These are phyloP conservation scores for Spiromastix sp. DNA, from an alignment of 2,329 filamentous ascomycete genomes.

Conservation along the genomic window DNA sequence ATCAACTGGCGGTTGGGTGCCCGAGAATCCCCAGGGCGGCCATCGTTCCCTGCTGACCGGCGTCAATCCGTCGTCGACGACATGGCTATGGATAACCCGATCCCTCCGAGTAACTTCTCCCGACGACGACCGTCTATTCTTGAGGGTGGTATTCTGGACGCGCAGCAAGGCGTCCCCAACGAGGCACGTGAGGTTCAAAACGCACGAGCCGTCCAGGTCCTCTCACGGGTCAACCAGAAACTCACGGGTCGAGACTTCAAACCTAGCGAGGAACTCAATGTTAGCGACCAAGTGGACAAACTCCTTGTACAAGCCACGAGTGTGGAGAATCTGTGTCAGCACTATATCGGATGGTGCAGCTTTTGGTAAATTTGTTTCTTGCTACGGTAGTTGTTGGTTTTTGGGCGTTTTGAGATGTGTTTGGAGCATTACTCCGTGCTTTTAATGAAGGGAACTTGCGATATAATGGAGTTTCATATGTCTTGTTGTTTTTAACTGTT, in stretches of 20 bases:
- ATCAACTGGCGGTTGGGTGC: slow-evolving; percentile 84
- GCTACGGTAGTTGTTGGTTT: too few species aligned
- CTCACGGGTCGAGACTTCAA: slow-evolving; percentile 90
- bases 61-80: slow-evolving; percentile 48
- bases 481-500: too few species aligned
- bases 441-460: too few species aligned
- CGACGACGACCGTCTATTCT: slow-evolving; percentile 61
- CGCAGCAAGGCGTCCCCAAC: slow-evolving; percentile 29
- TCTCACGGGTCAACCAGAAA: slow-evolving; percentile 89
- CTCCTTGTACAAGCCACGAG: slow-evolving; percentile 92
- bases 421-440: too few species aligned
- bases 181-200: slow-evolving; percentile 71
- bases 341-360: slow-evolving; percentile 98
- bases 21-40: slow-evolving; percentile 50
- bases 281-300: slow-evolving; percentile 85
- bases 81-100: slow-evolving; percentile 39
- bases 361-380: slow-evolving; percentile 76
- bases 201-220: slow-evolving; percentile 79
- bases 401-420: too few species aligned
- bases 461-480: too few species aligned
- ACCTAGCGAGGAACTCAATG: slow-evolving; percentile 68
- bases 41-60: slow-evolving; percentile 51
- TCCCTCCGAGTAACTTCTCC: slow-evolving; percentile 55
- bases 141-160: slow-evolving; percentile 41
- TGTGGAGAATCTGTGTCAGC: slow-evolving; percentile 93